A percentile compares a stretch with the other conserved stretches of the same genome.
phyloP scores from a whole-genome alignment of 2,329 filamentous ascomycete genomes.

The Laburnicola sp. region DNA sequence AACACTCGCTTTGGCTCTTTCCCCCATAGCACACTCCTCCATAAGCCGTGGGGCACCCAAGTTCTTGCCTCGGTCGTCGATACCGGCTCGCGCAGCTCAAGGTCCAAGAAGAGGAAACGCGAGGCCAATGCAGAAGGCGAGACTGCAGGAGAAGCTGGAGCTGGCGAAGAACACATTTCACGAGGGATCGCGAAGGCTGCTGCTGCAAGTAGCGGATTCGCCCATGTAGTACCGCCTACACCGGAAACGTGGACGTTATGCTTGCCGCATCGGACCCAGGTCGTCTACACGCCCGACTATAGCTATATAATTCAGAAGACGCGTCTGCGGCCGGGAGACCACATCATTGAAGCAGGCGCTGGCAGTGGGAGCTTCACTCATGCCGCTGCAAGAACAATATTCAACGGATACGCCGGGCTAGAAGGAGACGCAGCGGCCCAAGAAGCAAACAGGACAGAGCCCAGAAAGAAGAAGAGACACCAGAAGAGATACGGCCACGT shows the following conservation, averaged over 20 bases:
- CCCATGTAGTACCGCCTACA: constrained; percentile 76
- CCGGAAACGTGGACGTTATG: constrained; percentile 82
- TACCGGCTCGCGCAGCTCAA: constrained; percentile 82
- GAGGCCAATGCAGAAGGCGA: constrained; percentile 41
- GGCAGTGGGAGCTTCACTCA: constrained; percentile 85
- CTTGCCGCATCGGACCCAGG: constrained; percentile 79
- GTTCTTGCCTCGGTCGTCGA: constrained; percentile 87
- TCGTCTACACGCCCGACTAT: constrained; percentile 85
- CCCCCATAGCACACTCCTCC: constrained; percentile 59
- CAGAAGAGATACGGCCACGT: constrained; percentile 63
- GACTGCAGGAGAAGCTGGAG: constrained; percentile 12
- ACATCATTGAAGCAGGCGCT: constrained; percentile 77
- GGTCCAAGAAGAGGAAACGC: constrained; percentile 55
- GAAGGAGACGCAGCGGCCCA: constrained; percentile 28
- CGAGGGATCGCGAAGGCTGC: constrained; percentile 41
- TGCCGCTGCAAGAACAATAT: constrained; percentile 74
- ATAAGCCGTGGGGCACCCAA: constrained; percentile 87
- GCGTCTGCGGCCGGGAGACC: constrained; percentile 70
- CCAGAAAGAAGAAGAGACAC: constrained; percentile 31
- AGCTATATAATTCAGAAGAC: constrained; percentile 81
- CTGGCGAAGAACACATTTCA: constrained; percentile 38
- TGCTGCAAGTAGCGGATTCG: constrained; percentile 67
- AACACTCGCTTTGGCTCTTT: constrained; percentile 92
- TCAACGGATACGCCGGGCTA: constrained; percentile 65
- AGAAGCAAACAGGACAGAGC: constrained; percentile 38